These are phyloP conservation scores for Cucumis hystrix DNA, from an alignment of 306 rosid genomes.

Conservation along the genomic window DNA sequence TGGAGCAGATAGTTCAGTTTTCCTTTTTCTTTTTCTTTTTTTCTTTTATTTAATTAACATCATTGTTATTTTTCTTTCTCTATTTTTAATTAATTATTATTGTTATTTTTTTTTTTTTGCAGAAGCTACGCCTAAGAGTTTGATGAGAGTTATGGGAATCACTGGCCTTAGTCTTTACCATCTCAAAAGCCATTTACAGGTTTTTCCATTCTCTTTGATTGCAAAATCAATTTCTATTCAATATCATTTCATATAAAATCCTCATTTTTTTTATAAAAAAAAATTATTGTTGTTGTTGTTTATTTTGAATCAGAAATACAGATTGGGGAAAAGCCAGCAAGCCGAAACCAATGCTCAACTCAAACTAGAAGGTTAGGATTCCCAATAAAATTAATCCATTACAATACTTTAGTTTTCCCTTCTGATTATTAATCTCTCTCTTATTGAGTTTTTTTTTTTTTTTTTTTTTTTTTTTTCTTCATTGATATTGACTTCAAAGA, in stretches of 20 bases:
- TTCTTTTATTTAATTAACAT: neutral
- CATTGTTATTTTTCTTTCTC: neutral
- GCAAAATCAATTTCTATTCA: neutral
- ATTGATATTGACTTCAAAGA: constrained; percentile 39
- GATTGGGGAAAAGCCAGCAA: constrained; percentile 70
- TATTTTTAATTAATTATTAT: neutral
- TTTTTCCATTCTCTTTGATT: neutral
- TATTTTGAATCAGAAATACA: constrained; percentile 45
- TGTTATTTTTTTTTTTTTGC: neutral
- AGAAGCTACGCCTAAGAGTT: constrained; percentile 96
- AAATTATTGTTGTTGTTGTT: constrained; percentile 1
- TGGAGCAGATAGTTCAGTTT: constrained; percentile 80
- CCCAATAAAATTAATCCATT: neutral
- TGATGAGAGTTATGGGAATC: constrained; percentile 82
- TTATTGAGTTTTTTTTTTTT: no score
- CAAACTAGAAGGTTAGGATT: constrained; percentile 49
- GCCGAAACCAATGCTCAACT: constrained; percentile 39
- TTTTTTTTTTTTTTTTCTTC: neutral
- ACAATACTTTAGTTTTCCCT: neutral
- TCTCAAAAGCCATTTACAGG: constrained; percentile 99
- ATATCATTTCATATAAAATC: neutral
- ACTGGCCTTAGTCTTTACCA: constrained; percentile 91
- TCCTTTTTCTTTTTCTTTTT: neutral
- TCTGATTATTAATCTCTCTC: neutral
- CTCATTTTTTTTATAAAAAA: neutral